These are phyloP conservation scores for Picea engelmannii DNA, from an alignment of 83 land plant species.

Conservation along the genomic window DNA sequence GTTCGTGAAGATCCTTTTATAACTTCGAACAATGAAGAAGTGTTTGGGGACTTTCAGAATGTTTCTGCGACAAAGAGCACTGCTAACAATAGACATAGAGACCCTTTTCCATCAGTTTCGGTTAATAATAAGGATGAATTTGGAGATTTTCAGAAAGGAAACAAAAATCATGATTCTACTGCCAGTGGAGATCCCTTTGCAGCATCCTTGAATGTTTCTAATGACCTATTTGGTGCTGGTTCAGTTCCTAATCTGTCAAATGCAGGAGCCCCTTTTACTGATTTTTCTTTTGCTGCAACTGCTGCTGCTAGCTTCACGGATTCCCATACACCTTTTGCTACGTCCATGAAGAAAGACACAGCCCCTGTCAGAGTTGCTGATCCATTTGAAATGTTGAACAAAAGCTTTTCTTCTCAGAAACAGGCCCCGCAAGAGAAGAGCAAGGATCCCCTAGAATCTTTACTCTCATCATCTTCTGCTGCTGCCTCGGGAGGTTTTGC, in stretches of 20 bases:
- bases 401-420: slow-evolving; percentile 8
- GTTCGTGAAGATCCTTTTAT: slow-evolving; percentile 16
- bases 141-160: slow-evolving; percentile 19
- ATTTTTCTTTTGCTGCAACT: slow-evolving; percentile 17
- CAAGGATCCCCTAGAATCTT: slow-evolving; percentile 18
- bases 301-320: not conserved
- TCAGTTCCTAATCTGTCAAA: slow-evolving; percentile 10
- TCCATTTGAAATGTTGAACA: slow-evolving; percentile 49
- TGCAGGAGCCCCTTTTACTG: slow-evolving; percentile 21
- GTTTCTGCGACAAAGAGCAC: slow-evolving; percentile 18
- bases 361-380: slow-evolving; percentile 22
- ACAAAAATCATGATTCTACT: not conserved
- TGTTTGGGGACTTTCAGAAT: slow-evolving; percentile 70
- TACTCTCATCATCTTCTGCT: slow-evolving; percentile 30
- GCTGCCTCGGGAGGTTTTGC: slow-evolving; percentile 10
- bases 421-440: slow-evolving; percentile 10
- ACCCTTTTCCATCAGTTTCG: too few species aligned
- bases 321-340: slow-evolving; percentile 5
- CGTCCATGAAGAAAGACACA: slow-evolving; percentile 8
- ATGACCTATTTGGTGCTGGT: slow-evolving; percentile 9
- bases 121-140: slow-evolving; percentile 11
- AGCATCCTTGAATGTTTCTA: slow-evolving; percentile 10
- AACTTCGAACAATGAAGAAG: slow-evolving; percentile 15
- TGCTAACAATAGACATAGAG: not conserved
- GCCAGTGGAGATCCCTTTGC: slow-evolving; percentile 7